phyloP scores from a whole-genome alignment of 371 early-diverging fungal species.

The Pancytospora philotis region DNA sequence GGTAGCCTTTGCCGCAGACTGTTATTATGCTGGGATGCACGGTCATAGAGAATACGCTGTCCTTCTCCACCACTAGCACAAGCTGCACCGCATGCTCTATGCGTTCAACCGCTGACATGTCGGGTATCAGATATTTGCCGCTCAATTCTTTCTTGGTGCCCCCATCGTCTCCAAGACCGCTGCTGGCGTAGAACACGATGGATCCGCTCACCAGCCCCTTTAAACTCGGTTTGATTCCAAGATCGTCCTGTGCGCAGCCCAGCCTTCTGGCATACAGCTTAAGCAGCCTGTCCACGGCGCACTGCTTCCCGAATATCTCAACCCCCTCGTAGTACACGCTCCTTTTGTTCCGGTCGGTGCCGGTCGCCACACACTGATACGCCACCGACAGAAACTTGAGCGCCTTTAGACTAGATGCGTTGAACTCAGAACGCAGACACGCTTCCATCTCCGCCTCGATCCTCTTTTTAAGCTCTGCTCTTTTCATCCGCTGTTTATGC shows the following conservation, averaged over 20 bases:
- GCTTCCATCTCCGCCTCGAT: not conserved
- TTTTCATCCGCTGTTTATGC: too few species aligned
- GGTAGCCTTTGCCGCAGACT: conserved; percentile 60
- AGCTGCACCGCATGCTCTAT: conserved; percentile 4
- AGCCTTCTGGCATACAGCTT: conserved; percentile 22
- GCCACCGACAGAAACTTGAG: conserved; percentile 37
- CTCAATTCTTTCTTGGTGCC: not conserved
- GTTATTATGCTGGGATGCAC: conserved; percentile 13
- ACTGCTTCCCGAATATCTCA: conserved; percentile 42
- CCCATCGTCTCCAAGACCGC: too few species aligned
- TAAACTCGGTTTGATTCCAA: conserved; percentile 41
- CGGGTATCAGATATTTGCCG: conserved; percentile 47
- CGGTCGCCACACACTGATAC: conserved; percentile 13
- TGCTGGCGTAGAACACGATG: conserved; percentile 3
- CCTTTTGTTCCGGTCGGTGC: conserved; percentile 37
- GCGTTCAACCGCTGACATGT: conserved; percentile 26
- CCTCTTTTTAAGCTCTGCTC: not conserved
- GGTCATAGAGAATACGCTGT: conserved; percentile 47
- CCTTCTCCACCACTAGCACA: conserved; percentile 58
- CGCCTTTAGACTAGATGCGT: not conserved
- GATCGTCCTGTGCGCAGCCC: conserved; percentile 8
- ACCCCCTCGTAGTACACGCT: conserved; percentile 52
- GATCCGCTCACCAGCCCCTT: conserved; percentile 56
- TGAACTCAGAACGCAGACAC: not conserved
- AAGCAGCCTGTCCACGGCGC: conserved; percentile 26